These are phyloP conservation scores for Pezicula radicicola DNA, from an alignment of 2,329 filamentous ascomycete genomes.

Conservation along the genomic window DNA sequence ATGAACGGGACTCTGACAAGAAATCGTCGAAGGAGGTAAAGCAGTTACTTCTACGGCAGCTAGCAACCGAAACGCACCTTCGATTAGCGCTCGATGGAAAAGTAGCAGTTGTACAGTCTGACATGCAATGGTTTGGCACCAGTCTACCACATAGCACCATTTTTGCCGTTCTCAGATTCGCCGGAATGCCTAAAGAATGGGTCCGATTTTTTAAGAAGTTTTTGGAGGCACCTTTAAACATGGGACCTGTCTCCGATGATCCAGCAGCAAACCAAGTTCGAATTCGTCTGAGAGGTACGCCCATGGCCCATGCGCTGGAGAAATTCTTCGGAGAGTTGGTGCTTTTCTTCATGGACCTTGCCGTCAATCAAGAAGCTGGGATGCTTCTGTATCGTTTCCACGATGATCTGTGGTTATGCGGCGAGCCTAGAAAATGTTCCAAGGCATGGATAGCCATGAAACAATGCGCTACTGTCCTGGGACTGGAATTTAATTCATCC, in stretches of 20 bases:
- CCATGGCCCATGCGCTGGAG: conserved; percentile 55
- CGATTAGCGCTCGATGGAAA: conserved; percentile 41
- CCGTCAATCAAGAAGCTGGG: conserved; percentile 57
- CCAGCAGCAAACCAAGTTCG: conserved; percentile 23
- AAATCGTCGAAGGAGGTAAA: conserved; percentile 46
- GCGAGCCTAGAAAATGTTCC: conserved; percentile 46
- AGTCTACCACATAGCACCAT: conserved; percentile 57
- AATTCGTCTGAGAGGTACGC: conserved; percentile 50
- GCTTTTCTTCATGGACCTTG: conserved; percentile 62
- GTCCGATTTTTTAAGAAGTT: conserved; percentile 56
- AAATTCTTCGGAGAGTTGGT: conserved; percentile 57
- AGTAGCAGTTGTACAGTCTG: conserved; percentile 51
- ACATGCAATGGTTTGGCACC: conserved; percentile 54
- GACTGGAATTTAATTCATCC: conserved; percentile 52
- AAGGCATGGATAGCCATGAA: conserved; percentile 56
- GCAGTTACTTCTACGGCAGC: conserved; percentile 51
- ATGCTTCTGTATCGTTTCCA: conserved; percentile 55
- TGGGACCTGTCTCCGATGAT: conserved; percentile 32
- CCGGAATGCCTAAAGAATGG: conserved; percentile 55
- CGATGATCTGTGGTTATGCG: conserved; percentile 67
- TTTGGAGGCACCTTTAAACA: conserved; percentile 55
- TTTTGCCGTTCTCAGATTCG: conserved; percentile 50
- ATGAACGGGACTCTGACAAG: conserved; percentile 23
- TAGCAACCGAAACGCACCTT: conserved; percentile 52
- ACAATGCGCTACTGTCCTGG: conserved; percentile 49